Conservation (phyloP, 2,329 filamentous ascomycete species). For the Xylaria sp. region DNA sequence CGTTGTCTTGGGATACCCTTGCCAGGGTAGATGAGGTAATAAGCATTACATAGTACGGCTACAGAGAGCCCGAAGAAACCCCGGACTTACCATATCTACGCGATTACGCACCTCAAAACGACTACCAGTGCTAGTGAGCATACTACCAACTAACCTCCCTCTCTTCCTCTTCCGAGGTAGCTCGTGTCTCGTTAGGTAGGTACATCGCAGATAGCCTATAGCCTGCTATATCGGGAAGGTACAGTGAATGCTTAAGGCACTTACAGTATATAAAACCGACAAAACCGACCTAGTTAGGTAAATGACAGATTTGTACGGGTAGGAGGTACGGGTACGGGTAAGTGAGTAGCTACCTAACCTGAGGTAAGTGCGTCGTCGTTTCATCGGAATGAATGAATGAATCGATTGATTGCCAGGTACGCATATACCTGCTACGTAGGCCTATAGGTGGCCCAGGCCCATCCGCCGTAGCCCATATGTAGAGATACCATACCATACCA, state of each 20-base stretch:
- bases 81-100: conserved; percentile 20
- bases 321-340: not conserved
- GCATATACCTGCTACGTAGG: not conserved
- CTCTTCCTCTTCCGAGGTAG: not conserved
- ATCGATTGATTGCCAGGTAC: not conserved
- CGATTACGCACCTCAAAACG: not conserved
- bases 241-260: not conserved
- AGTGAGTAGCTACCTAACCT: not conserved
- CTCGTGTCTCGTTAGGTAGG: not conserved
- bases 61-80: conserved; percentile 9
- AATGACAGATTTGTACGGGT: not conserved
- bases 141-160: not conserved
- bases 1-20: not conserved
- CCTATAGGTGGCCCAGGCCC: not conserved
- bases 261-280: no score
- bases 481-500: no score
- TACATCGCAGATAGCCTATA: not conserved
- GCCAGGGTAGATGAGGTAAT: not conserved
- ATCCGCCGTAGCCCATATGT: not conserved
- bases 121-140: not conserved
- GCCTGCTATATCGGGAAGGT: not conserved
- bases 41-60: conserved; percentile 2
- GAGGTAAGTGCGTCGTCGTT: no score
- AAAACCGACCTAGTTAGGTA: not conserved
- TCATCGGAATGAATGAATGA: not conserved